These are phyloP conservation scores for Saprolegnia diclina DNA, from an alignment of 352 stramenopile genomes.

Conservation along the genomic window DNA sequence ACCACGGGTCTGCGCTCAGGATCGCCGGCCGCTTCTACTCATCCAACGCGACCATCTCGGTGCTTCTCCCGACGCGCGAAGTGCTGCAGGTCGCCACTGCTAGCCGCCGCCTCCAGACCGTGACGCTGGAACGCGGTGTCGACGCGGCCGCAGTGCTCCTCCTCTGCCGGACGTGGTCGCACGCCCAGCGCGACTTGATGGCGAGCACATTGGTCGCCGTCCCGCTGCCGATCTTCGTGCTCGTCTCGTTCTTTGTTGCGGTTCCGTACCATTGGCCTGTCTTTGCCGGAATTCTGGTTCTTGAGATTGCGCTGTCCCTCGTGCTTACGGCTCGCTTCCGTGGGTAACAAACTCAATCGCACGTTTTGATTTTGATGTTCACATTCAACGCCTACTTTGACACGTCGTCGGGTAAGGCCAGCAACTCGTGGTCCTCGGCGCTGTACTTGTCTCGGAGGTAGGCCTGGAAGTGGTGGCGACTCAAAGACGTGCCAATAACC, in stretches of 20 bases:
- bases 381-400: neutral
- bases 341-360: too few species aligned
- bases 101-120: neutral
- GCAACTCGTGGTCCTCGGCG: neutral
- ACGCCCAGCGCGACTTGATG: neutral
- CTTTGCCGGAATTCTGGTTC: too few species aligned
- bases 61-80: neutral
- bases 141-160: neutral
- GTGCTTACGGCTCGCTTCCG: too few species aligned
- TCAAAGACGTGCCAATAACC: neutral
- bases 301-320: too few species aligned
- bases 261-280: too few species aligned
- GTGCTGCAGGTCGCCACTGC: neutral
- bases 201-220: neutral
- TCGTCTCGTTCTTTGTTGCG: too few species aligned
- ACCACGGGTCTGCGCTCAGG: neutral
- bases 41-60: neutral
- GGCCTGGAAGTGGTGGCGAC: neutral
- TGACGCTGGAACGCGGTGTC: neutral
- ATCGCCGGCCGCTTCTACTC: neutral
- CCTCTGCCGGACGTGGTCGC: neutral
- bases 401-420: neutral
- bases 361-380: too few species aligned
- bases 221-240: too few species aligned
- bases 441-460: conserved; percentile 8